These are phyloP conservation scores for Suillus paluster DNA, from an alignment of 768 basidiomycete genomes.

Conservation along the genomic window DNA sequence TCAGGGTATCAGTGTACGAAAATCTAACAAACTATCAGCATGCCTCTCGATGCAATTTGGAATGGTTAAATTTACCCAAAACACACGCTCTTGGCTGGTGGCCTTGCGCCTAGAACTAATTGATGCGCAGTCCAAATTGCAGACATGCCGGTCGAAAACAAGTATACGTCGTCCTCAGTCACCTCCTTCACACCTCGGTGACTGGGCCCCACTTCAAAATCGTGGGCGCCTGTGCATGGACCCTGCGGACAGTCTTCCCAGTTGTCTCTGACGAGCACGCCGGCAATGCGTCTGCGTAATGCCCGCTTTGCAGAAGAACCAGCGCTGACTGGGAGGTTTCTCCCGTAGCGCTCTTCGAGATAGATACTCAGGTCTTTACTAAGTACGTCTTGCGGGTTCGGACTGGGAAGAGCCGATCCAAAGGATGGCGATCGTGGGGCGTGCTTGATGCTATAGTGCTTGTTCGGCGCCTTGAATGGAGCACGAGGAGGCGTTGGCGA, in stretches of 20 bases:
- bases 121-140: constrained; percentile 94
- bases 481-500: constrained; percentile 30
- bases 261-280: constrained; percentile 72
- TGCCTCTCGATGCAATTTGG: background rate
- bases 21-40: constrained; percentile 56
- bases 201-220: constrained; percentile 60
- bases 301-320: constrained; percentile 85
- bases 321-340: constrained; percentile 78
- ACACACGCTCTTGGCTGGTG: constrained; percentile 82
- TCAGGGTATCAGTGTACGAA: constrained; percentile 94
- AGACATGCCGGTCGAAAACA: constrained; percentile 89
- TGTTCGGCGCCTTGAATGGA: constrained; percentile 53
- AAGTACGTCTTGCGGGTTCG: constrained; percentile 48
- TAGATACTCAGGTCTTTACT: constrained; percentile 71
- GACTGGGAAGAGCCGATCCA: constrained; percentile 14
- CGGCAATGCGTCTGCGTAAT: constrained; percentile 87
- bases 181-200: constrained; percentile 70
- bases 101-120: constrained; percentile 54
- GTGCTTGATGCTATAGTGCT: constrained; percentile 54
- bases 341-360: constrained; percentile 93
- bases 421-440: constrained; percentile 12
- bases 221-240: constrained; percentile 48
- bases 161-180: constrained; percentile 85
- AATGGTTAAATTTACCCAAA: constrained; percentile 75
- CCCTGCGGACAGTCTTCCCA: constrained; percentile 35